These are phyloP conservation scores for Phaeomoniella chlamydospora DNA, from an alignment of 2,329 filamentous ascomycete species.

Conservation along the genomic window DNA sequence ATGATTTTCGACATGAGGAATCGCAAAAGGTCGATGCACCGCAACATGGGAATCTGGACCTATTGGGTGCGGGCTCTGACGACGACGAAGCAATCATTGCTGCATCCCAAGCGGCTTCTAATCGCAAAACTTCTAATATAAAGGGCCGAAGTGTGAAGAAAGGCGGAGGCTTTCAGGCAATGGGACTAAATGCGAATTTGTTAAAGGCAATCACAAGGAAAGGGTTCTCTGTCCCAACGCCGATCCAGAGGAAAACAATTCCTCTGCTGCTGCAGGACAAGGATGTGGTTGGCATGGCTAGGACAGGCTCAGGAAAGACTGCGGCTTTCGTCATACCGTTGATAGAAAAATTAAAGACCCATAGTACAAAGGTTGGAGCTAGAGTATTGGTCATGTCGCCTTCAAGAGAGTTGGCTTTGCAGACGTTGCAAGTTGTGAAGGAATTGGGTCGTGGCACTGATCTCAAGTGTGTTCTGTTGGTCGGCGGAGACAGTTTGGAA, in stretches of 20 bases:
- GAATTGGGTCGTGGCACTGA: conserved; percentile 85
- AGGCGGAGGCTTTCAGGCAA: conserved; percentile 89
- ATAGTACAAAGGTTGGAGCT: conserved; percentile 74
- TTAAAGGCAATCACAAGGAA: conserved; percentile 86
- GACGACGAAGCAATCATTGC: conserved; percentile 84
- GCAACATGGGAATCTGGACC: conserved; percentile 44
- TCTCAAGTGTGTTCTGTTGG: conserved; percentile 74
- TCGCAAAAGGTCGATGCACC: conserved; percentile 15
- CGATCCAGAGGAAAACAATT: conserved; percentile 94
- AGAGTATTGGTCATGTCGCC: conserved; percentile 82
- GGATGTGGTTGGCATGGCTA: conserved; percentile 97
- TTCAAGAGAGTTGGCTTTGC: conserved; percentile 82
- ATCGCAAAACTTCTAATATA: conserved; percentile 67
- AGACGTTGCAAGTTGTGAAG: conserved; percentile 93
- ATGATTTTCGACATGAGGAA: conserved; percentile 38
- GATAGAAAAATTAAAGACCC: conserved; percentile 83
- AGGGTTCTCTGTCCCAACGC: conserved; percentile 90
- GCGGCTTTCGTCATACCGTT: conserved; percentile 97
- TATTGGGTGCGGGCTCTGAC: conserved; percentile 41
- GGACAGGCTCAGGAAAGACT: conserved; percentile 97
- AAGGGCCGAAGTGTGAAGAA: conserved; percentile 85
- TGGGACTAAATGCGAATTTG: conserved; percentile 72
- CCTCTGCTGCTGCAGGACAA: conserved; percentile 77
- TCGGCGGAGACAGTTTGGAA: conserved; percentile 89
- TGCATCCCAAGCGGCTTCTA: conserved; percentile 69